Base-by-base conservation (phyloP, 2,329 filamentous ascomycete genomes). In the Fusarium avenaceum region DNA sequence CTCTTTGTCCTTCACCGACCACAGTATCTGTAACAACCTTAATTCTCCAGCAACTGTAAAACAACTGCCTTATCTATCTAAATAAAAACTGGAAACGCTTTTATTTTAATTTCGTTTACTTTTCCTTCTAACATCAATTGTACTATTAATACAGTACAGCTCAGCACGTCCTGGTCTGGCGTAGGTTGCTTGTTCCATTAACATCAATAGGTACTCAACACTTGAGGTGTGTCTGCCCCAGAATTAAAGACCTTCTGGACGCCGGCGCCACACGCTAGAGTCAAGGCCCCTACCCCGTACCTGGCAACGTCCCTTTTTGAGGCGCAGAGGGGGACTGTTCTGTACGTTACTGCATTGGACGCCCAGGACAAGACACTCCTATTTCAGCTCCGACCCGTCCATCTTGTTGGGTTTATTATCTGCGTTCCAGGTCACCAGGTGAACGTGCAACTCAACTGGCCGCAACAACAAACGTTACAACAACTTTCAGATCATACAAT, bases 351-450 rank as follows among this genome's bases (percentile, higher is more conserved):
- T 51, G 49, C 47, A 53, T 54, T 54, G 52, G 50, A 47, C 47
- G 26, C 24, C 32, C 47, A 38, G 39, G 38, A 43, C 44, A 49
- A 45, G 44, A 49, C 69, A 70, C 69, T 72, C 69, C 69, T 72
- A 72, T 72, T 72, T 68, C 69, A 63, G 52, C 43, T 58, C 47
- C 61, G 60, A 64, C 51, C 47, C 56, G 48, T 72, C 47, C 56
- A 45, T 72, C 58, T 61, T 57, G 65, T 64, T 70, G 68, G 57
- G 67, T 48, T 58, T 50, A 64, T 47, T 63, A 65, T 69, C 70
- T 63, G 61, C 67, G 62, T 59, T 60, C 63, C 70, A 70, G 52
- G 67, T 72, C 70, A 71, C 65, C 65, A 51, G 67, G 70, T 58
- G 70, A 64, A 72, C 70, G 57, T 69, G 58, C 70, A 72, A 51